Evolutionary conservation across 495 filamentous ascomycete species (phyloP), one percentile per base, ranked within the genome.

Genomic region (Tuber aestivum): DNA sequence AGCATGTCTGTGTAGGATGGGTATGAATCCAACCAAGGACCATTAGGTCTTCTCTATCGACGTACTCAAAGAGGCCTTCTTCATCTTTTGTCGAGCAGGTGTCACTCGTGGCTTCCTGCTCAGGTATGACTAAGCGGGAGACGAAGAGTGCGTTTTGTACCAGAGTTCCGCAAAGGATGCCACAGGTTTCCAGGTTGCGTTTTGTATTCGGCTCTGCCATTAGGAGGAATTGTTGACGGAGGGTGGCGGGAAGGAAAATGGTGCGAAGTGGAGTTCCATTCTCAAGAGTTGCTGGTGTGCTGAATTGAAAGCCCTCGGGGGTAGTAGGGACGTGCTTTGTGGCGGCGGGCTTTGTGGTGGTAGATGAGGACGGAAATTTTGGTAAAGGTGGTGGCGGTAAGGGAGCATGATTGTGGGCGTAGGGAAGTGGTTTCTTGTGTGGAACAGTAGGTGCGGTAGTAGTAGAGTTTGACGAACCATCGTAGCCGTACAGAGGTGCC

Each of bases 11-110:
- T 0, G 91, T 92, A 0, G 95, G 95, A 83, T 99, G 95, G 0
- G 95, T 99, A 83, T 99, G 95, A 74, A 99, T 99, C 95, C 95
- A 99, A 73, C 95, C 95, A 14, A 97, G 87, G 76, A 95, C 90
- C 85, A 97, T 90, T 56, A 98, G 82, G 69, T 97, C 92, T 79
- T 97, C 90, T 10, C 86, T 87, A 78, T 95, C 91, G 80, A 93
- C 95, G 82, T 94, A 98, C 44, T 96, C 93, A 69, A 97, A 92
- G 37, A 97, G 87, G 0, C 88, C 90, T 48, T 86, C 87, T 81
- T 97, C 95, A 79, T 97, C 94, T 40, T 92, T 88, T 7, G 91
- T 98, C 80, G 97, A 94, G 83, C 95, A 99, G 0, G 95, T 98
- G 81, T 98, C 94, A 12, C 90, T 90, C 2, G 95, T 97, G 77